A percentile compares a stretch with the other conserved stretches of the same genome.
These are phyloP conservation scores for Lichenothelia convexa DNA, from an alignment of 495 filamentous ascomycete genomes.

Conservation along the genomic window DNA sequence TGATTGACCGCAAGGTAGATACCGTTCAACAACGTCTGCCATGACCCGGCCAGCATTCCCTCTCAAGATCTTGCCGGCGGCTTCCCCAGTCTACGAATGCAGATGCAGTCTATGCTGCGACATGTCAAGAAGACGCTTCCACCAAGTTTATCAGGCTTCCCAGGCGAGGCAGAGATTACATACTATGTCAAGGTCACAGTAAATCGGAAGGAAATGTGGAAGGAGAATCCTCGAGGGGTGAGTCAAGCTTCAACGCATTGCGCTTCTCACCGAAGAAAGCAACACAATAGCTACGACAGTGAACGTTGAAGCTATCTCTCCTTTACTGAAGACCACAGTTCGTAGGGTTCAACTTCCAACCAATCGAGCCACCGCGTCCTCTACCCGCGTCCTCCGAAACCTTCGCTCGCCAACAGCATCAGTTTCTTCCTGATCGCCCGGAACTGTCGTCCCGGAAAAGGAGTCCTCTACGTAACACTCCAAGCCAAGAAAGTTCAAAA, in stretches of 20 bases:
- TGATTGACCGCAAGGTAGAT: too few relatives aligned
- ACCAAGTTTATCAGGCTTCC: conserved; percentile 66
- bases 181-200: conserved; percentile 92
- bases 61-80: conserved; percentile 36
- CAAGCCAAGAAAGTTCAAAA: conserved; percentile 20
- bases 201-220: conserved; percentile 60
- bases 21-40: conserved; percentile 82
- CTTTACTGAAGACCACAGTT: conserved; percentile 20
- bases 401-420: conserved; percentile 63
- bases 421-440: conserved; percentile 43
- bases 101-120: conserved; percentile 28
- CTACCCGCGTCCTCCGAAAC: conserved; percentile 51
- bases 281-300: too few relatives aligned
- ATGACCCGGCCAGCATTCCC: conserved; percentile 31
- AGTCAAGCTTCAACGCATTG: conserved; percentile 7
- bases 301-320: too few relatives aligned
- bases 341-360: conserved; percentile 60
- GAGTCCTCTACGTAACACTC: conserved; percentile 19
- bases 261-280: background rate
- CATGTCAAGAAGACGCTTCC: conserved; percentile 82
- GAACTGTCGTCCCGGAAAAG: too few relatives aligned
- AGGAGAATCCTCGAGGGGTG: conserved; percentile 62
- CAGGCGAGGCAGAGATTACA: conserved; percentile 67
- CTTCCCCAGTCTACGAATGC: conserved; percentile 35
- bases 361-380: conserved; percentile 73